Evolutionary conservation across 108 stramenopile genomes (phyloP).

Genomic region (Nannochloropsis gaditana): DNA sequence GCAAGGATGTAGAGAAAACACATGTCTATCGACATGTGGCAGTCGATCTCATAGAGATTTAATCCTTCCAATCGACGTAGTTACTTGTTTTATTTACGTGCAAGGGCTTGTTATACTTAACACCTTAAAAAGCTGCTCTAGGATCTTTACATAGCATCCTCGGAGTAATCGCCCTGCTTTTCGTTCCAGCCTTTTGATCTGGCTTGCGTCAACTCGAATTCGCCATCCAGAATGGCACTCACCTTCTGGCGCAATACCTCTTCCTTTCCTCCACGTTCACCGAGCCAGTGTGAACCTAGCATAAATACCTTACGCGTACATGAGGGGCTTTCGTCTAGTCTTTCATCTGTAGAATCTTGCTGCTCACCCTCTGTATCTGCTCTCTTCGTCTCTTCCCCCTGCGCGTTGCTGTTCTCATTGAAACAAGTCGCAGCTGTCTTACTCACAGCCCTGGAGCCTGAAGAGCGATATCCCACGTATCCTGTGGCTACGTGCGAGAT

Average conservation of each 20-base stretch:
- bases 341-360: not conserved
- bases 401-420: not conserved
- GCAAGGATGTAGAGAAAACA: too few species aligned
- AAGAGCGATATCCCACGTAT: too few species aligned
- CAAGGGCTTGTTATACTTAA: too few species aligned
- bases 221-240: not conserved
- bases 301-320: not conserved
- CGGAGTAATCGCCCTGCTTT: not conserved
- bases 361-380: not conserved
- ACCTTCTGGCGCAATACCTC: not conserved
- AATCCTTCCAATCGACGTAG: too few species aligned
- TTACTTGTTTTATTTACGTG: too few species aligned
- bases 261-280: not conserved
- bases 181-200: not conserved
- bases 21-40: too few species aligned
- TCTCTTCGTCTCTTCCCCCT: not conserved
- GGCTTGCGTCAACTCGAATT: slow-evolving; percentile 6
- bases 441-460: not conserved
- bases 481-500: too few species aligned
- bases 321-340: not conserved
- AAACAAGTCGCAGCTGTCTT: not conserved
- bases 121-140: too few species aligned
- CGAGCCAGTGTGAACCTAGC: not conserved
- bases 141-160: not conserved
- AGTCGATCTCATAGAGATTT: too few species aligned